Evolutionary conservation across 257 asterid species (phyloP), one percentile per base, ranked within the genome.

Genomic region (Coffea canephora): DNA sequence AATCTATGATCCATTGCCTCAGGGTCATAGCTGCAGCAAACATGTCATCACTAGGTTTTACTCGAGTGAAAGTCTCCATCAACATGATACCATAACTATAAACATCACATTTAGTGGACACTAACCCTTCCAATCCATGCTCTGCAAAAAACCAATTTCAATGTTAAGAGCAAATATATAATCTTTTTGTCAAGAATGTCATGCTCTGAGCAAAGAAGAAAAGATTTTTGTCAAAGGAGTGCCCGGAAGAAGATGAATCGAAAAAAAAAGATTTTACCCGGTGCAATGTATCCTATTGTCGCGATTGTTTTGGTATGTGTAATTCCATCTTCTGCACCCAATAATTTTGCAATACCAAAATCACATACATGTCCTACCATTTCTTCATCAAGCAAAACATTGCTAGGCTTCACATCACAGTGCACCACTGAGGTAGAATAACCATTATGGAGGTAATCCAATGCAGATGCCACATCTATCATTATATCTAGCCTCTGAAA

Each of bases 351-450:
- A 13, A 76, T 81, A 54, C 78, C 84, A 77, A 82, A 77, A 77
- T 82, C 84, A 49, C 74, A 41, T 3, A 76, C 69, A 71, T 77
- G 81, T 27, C 74, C 84, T 48, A 77, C 69, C 77, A 82, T 76
- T 6, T 71, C 50, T 62, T 77, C 61, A 54, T 82, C 78, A 10
- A 82, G 75, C 52, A 77, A 73, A 74, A 77, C 71, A 41, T 77
- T 82, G 65, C 78, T 74, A 34, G 79, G 82, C 55, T 82, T 82
- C 45, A 82, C 50, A 59, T 77, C 82, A 55, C 81, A 82, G 19
- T 82, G 82, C 75, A 82, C 81, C 62, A 82, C 75, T 4, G 45
- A 75, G 2, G 74, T 39, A 34, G 48, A 77, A 65, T 61, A 52
- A 10, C 81, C 81, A 27, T 78, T 61, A 31, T 81, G 74, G 69